Percentiles rank a stretch among this genome's conserved stretches.
Evolutionary conservation across 352 stramenopile genomes (phyloP).

Genomic region (Thalassiosira sp.): DNA sequence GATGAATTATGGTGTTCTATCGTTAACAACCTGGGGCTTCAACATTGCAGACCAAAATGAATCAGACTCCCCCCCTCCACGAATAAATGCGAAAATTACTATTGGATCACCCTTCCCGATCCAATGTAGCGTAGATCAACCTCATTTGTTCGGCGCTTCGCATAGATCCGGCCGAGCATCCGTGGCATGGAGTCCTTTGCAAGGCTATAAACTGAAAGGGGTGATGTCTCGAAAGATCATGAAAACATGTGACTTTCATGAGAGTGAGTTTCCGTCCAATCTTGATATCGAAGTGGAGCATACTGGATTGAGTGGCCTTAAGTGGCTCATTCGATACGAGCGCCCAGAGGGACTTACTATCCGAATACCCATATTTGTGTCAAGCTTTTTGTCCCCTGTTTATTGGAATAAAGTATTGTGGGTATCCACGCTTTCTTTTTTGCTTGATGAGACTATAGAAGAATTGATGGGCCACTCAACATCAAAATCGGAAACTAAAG

Average conservation of each 20-base stretch:
- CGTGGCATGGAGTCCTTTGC: constrained; percentile 31
- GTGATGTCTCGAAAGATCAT: constrained; percentile 29
- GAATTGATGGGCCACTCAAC: constrained; percentile 19
- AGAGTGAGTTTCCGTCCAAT: constrained; percentile 7
- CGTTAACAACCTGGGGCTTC: constrained; percentile 30
- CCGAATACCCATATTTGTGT: constrained; percentile 43
- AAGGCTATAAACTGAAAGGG: constrained; percentile 26
- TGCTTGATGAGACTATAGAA: constrained; percentile 44
- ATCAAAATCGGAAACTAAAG: not conserved
- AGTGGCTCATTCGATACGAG: constrained; percentile 44
- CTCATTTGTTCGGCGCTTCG: constrained; percentile 36
- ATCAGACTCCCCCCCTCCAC: constrained; percentile 3
- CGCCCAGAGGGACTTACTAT: constrained; percentile 34
- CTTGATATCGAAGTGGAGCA: constrained; percentile 37
- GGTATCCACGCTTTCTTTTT: constrained; percentile 21
- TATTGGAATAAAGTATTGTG: constrained; percentile 34
- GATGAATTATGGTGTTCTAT: constrained; percentile 49
- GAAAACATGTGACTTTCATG: constrained; percentile 1
- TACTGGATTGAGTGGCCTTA: constrained; percentile 26
- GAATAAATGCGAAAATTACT: constrained; percentile 32
- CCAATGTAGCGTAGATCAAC: constrained; percentile 29
- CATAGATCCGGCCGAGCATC: constrained; percentile 26
- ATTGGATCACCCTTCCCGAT: constrained; percentile 30
- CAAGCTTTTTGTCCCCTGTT: constrained; percentile 18
- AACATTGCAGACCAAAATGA: not conserved